Base-by-base conservation (phyloP, 2,329 filamentous ascomycete species). In the Tolypocladium sp. region DNA sequence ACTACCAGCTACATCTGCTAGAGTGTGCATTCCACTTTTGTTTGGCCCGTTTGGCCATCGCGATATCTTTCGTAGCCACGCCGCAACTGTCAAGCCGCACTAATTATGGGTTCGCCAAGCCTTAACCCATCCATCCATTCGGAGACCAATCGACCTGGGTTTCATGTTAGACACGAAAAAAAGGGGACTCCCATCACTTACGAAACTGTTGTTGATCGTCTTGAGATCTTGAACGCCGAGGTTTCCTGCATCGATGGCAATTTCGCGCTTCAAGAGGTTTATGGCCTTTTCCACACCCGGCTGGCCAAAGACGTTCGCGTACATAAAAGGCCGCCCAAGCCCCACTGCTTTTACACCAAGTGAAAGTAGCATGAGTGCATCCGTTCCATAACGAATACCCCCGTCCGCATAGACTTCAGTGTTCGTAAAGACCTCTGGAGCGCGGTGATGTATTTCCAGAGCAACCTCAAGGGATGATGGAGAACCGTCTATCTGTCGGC, bases 321-420 rank as follows among this genome's bases (percentile, higher is more conserved):
- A 83, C 79, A 82, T 81, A 62, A 79, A 76, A 12, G 79, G 75
- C 0, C 81, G 69, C 20, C 80, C 81, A 0, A 84, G 61, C 17
- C 80, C 73, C 7, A 78, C 75, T 15, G 74, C 74, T 63, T 71
- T 72, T 58, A 76, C 76, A 12, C 76, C 76, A 17, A 77, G 72
- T 2, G 75, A 70, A n/a, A 79, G 68, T 12, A 77, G 70, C 63
- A 76, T 75, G n/a, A 78, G 66, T 15, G 70, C 72, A 54, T 79
- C 76, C 12, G 70, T 70, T 13, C 76, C 77, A 58, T 76, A 76
- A 53, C 77, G 72, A 25, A 79, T 65, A 56, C 76, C 76, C 6
- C 76, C 76, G 60, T 79, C 75, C 22, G 73, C 73, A 44, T 69
- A 71, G 49, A 76, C 66, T 64, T 76, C 73, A 3, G 71, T 72